A percentile compares a stretch with the other conserved stretches of the same genome.
Evolutionary conservation across 2,329 filamentous ascomycete genomes (phyloP).

Genomic region (Coniochaeta sp.): DNA sequence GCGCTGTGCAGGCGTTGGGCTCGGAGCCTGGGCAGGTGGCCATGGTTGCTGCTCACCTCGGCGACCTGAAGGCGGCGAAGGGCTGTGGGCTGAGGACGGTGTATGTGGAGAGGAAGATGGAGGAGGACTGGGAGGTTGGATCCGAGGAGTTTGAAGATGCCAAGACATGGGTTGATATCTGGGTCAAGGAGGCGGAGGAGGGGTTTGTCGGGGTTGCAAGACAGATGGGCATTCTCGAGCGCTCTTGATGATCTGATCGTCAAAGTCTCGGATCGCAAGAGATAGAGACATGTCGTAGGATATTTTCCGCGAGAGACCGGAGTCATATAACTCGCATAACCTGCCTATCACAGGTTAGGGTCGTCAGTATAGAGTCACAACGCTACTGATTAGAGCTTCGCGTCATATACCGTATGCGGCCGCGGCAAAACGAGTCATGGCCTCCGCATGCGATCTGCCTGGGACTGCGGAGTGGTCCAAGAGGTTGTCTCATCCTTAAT

Average conservation of each 20-base stretch:
- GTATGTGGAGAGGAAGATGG: slow-evolving; percentile 62
- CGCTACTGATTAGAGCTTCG: no score
- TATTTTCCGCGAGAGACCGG: not conserved
- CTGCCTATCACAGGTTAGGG: no score
- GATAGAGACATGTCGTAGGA: not conserved
- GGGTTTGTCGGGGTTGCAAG: slow-evolving; percentile 46
- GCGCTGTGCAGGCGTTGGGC: slow-evolving; percentile 54
- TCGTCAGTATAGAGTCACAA: no score
- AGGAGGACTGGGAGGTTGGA: slow-evolving; percentile 55
- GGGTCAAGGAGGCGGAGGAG: slow-evolving; percentile 42
- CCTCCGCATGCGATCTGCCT: no score
- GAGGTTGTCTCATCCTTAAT: no score
- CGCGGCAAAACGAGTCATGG: no score
- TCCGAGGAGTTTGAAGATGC: slow-evolving; percentile 43
- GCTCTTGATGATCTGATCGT: not conserved
- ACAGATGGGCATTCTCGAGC: slow-evolving; percentile 22
- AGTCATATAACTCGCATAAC: no score
- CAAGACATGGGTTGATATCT: slow-evolving; percentile 59
- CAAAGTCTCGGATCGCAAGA: no score
- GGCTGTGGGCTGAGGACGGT: slow-evolving; percentile 59
- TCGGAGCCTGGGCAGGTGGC: slow-evolving; percentile 55
- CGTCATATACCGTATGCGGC: no score
- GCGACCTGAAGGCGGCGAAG: slow-evolving; percentile 61
- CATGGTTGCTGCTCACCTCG: slow-evolving; percentile 71
- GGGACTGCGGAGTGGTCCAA: no score